These are phyloP conservation scores for Trichomonas vaginalis DNA, from an alignment of 208 protist species.

Conservation along the genomic window DNA sequence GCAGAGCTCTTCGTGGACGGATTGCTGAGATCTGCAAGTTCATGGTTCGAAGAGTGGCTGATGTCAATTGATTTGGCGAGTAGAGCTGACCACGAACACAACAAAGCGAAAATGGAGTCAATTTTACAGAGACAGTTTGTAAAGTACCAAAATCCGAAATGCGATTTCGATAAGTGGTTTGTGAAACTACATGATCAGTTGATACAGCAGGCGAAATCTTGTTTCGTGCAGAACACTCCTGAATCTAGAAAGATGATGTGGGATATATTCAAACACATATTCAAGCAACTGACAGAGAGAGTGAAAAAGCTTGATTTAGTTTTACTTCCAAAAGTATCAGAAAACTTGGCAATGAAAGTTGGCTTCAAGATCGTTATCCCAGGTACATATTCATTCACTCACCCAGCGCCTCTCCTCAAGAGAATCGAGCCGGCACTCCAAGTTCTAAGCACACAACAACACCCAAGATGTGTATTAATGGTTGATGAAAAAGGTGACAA, in stretches of 20 bases:
- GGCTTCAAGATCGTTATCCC: neutral
- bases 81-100: neutral
- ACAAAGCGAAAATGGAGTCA: neutral
- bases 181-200: neutral
- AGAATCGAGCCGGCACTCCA: neutral
- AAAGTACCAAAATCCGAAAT: neutral
- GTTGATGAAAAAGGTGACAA: neutral
- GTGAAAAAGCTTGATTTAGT: neutral
- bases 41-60: conserved; percentile 16
- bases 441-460: neutral
- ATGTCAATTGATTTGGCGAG: neutral
- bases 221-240: neutral
- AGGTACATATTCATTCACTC: neutral
- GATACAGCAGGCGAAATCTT: neutral
- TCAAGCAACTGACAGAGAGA: neutral
- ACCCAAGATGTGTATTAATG: conserved; percentile 10
- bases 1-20: neutral
- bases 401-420: neutral
- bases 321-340: neutral
- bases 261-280: neutral
- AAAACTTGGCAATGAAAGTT: neutral
- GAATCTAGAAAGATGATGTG: neutral
- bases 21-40: neutral
- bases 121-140: neutral
- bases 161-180: neutral